These are phyloP conservation scores for Xylaria grammica DNA, from an alignment of 495 filamentous ascomycete genomes.

Conservation along the genomic window DNA sequence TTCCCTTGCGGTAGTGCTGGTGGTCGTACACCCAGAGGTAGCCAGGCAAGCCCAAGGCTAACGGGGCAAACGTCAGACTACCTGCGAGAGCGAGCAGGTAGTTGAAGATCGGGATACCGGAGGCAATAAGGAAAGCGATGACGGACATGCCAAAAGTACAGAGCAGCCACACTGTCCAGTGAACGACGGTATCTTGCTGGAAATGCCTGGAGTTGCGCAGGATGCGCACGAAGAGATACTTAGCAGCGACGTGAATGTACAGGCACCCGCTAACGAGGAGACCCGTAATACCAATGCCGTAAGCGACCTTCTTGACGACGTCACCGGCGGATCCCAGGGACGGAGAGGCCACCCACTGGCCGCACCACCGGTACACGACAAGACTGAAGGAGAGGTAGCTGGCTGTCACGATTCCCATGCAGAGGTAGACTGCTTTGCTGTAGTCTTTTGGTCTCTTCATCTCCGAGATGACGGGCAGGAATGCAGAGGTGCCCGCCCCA, in stretches of 20 bases:
- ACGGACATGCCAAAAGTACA: constrained; percentile 32
- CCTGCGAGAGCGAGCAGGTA: constrained; percentile 40
- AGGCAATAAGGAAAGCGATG: constrained; percentile 39
- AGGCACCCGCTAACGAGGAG: constrained; percentile 28
- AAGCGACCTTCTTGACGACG: constrained; percentile 43
- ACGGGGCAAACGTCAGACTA: constrained; percentile 23
- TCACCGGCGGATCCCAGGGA: constrained; percentile 41
- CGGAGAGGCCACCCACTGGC: constrained; percentile 42
- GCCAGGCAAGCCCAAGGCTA: constrained; percentile 45
- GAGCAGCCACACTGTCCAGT: constrained; percentile 42
- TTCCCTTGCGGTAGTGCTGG: constrained; percentile 41
- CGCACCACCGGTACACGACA: constrained; percentile 43
- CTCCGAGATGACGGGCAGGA: constrained; percentile 34
- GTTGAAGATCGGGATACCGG: constrained; percentile 45
- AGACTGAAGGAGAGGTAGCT: constrained; percentile 40
- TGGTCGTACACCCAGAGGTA: constrained; percentile 56
- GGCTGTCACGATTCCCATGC: constrained; percentile 38
- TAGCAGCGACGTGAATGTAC: constrained; percentile 33
- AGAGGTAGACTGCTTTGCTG: constrained; percentile 38
- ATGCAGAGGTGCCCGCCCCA: constrained; percentile 30
- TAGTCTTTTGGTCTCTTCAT: constrained; percentile 41
- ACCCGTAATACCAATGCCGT: constrained; percentile 40
- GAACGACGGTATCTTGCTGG: constrained; percentile 38
- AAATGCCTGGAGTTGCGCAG: constrained; percentile 40
- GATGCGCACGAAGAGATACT: constrained; percentile 46